phyloP scores from a whole-genome alignment of 2,329 filamentous ascomycete species.

The Arthrocladium fulminans region DNA sequence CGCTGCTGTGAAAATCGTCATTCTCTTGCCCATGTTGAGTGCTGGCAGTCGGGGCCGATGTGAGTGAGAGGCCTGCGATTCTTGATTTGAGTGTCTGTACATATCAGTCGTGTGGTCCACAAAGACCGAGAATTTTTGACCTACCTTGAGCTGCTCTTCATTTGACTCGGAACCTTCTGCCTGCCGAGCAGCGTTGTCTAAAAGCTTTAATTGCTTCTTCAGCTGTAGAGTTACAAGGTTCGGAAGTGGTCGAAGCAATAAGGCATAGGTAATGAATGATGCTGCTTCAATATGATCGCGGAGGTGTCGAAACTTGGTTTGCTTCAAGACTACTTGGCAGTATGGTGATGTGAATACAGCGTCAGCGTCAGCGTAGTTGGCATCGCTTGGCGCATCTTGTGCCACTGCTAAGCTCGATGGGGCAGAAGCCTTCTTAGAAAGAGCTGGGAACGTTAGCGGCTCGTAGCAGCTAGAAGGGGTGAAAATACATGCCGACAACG shows the following conservation, averaged over 20 bases:
- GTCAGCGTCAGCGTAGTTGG: neutral
- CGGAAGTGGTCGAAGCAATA: neutral
- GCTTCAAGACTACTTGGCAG: neutral
- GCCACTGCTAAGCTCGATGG: neutral
- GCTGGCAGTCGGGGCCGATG: neutral
- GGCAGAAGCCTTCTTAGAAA: neutral
- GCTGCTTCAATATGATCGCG: neutral
- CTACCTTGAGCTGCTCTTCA: constrained; percentile 1
- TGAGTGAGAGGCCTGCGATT: constrained; percentile 5
- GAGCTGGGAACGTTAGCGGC: neutral
- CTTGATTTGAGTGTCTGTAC: constrained; percentile 2
- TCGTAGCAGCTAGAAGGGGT: no score
- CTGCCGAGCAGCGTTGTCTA: neutral
- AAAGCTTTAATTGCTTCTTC: constrained; percentile 5
- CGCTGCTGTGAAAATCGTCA: constrained; percentile 15
- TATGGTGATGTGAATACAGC: neutral
- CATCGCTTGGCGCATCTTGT: neutral
- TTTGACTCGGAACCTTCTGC: neutral
- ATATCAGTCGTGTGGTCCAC: neutral
- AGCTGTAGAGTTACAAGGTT: neutral
- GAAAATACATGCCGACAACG: neutral
- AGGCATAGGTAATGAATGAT: neutral
- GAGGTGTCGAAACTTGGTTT: neutral
- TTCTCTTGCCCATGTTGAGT: neutral
- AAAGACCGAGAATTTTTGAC: neutral